Evolutionary conservation across 2,329 filamentous ascomycete species (phyloP), one percentile per base, ranked within the genome.

Genomic region (Botrytis hyacinthi): DNA sequence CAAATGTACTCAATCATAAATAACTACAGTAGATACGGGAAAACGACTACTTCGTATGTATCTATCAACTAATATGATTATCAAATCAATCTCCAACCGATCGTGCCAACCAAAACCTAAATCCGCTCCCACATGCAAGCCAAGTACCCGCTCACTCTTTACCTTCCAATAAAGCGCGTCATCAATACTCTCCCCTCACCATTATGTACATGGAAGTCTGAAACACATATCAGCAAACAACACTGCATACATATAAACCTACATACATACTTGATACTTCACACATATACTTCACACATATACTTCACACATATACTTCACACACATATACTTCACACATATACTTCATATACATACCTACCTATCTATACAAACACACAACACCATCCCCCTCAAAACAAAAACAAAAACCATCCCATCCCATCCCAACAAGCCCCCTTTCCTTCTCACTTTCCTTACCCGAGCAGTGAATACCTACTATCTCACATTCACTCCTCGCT

Each of bases 211-310:
- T 51, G 51, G 12, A 40, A 20, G 14, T 46, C 14, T 65, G 61
- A 67, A 54, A 67, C 65, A 29, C 40, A 46, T n/a, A 29, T 26
- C 37, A 40, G 59, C 60, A 63, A 63, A 63, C 60, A 63, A 44
- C 42, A n/a, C 61, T 63, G 61, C 40, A 65, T 65, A 18, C n/a
- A 44, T 29, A 18, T 44, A 18, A 7, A 44, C 42, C 42, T 44
- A 44, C 22, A 51, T 51, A 26, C 4, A 51, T 26, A 51, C 9
- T 10, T 12, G 0, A 42, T 42, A 42, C 40, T 42, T 14, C 12
- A 42, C 10, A 37, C 37, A 37, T 8, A 37, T 42, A 42, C 40
- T 40, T 40, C 40, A 40, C 14, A 40, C 40, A 4, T 10, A 9
- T 37, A 37, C 37, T 37, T 9, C 37, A 37, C 10, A 37, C 37